Base-by-base conservation (phyloP, 495 filamentous ascomycete genomes). In the Hypoxylon crocopeplum region DNA sequence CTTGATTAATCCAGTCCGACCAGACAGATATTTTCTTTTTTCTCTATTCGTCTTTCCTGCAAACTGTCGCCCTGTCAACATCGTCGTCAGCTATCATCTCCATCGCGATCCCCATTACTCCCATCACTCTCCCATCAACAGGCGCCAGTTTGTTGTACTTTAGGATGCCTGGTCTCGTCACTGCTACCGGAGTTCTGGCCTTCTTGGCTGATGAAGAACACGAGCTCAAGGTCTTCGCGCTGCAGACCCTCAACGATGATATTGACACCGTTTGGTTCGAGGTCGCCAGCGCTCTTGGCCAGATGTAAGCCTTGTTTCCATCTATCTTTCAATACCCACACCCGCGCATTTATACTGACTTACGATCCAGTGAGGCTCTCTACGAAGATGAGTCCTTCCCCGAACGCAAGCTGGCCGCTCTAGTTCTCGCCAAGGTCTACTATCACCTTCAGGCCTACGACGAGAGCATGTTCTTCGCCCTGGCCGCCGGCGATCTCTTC, bases 401-500 rank as follows among this genome's bases (percentile, higher is more conserved):
- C 12, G 89, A 99, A 70, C 90, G 94, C 64, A 90, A 93, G 69
- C 86, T 98, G 36, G 95, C 95, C 48, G 93, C 95, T 49, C 81
- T 99, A 22, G 92, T 99, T 41, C 89, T 93, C 45, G 89, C 95
- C 55, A 98, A 98, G 80, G 91, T 98, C 60, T 99, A 98, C 76
- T 99, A 97, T 71, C 93, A 99, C 70, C 86, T 99, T 39, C 90
- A 95, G 76, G 95, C 96, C 75, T 98, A 98, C 77, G 92, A 97
- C 69, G 94, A 98, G 82, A 96, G 93, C 73, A 98, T 99, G 95
- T 88, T 89, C 17, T 97, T 99, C 76, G 95, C 95, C 44, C 83
- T 99, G 10, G 93, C 91, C 25, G 93, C 95, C 15, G 95, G 95
- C 30, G 93, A 97, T 64, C 83, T 97, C 19, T 97, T 99, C 79